Evolutionary conservation across 441 rosid genomes (phyloP).

Genomic region (Syzygium syzygioides): DNA sequence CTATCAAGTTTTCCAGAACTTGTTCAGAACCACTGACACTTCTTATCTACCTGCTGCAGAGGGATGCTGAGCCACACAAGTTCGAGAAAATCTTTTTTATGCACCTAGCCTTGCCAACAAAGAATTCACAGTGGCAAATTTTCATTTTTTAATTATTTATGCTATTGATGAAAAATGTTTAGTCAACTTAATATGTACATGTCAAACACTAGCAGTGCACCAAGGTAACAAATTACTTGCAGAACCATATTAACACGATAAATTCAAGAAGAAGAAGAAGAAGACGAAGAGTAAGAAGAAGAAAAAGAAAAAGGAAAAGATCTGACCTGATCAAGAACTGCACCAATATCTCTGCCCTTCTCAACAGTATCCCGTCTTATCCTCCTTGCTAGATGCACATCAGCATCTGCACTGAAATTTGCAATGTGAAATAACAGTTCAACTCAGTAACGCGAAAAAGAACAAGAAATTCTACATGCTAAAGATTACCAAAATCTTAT

Average conservation of each 20-base stretch:
- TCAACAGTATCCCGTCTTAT: conserved; percentile 91
- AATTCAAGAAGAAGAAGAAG: background rate
- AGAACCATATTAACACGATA: background rate
- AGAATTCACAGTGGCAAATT: background rate
- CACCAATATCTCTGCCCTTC: conserved; percentile 84
- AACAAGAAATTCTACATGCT: background rate
- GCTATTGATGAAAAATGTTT: background rate
- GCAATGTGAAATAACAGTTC: conserved; percentile 41
- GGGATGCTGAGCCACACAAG: background rate
- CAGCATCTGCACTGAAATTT: conserved; percentile 93
- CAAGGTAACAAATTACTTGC: background rate
- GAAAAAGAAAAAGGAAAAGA: background rate
- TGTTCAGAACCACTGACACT: background rate
- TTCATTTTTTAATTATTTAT: background rate
- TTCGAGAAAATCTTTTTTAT: background rate
- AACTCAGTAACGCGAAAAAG: conserved; percentile 24
- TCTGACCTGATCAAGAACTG: conserved; percentile 93
- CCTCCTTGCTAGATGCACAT: conserved; percentile 98
- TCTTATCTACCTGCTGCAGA: background rate
- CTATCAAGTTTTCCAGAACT: background rate
- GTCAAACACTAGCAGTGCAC: background rate
- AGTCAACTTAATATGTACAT: background rate
- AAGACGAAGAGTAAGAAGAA: background rate
- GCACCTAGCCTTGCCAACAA: background rate
- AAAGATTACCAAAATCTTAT: background rate